Evolutionary conservation across 106 monocot genomes (phyloP), one percentile per base, ranked within the genome.

Genomic region (Allium fistulosum): DNA sequence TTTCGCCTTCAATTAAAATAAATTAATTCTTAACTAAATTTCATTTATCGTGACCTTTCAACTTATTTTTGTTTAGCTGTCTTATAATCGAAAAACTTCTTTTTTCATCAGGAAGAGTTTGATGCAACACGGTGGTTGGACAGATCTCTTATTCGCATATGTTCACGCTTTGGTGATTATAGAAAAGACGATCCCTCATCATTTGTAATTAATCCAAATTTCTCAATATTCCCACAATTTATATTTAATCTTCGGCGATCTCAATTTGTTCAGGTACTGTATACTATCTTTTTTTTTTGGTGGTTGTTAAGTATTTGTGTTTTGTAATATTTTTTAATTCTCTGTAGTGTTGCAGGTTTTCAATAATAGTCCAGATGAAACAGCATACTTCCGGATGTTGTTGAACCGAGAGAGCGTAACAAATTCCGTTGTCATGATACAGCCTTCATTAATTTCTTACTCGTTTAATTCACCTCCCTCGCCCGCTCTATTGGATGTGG

Each of bases 401-500:
- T 61, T 97, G 58, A 80, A 92, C 52, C 81, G 92, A 72, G 97
- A 97, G 76, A 87, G 78, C 70, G 91, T 97, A 7, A 72, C 84
- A n/a, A 92, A 90, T 77, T 82, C 97, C 59, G 84, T 97, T 73
- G 92, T 92, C 47, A 97, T 97, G 97, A 90, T 97, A 72, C 97
- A 97, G 48, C 97, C 97, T 28, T 89, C 86, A 45, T 72, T 97
- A 60, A 82, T 97, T 63, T 86, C 97, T 3, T 97, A 92, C 68
- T 86, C 92, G 22, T 92, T 97, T 50, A 78, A 89, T 49, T 89
- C 89, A 15, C 74, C 49, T 10, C 88, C 89, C 9, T 84, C 86
- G 71, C 97, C 92, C 46, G 92, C 55, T 58, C 80, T 97, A 8
- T 72, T 97, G 46, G 97, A 97, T 82, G 92, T 86, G 26, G 61